A percentile compares a stretch with the other conserved stretches of the same genome.
phyloP scores from a whole-genome alignment of 2,329 filamentous ascomycete genomes.

The Xylaria sp. region DNA sequence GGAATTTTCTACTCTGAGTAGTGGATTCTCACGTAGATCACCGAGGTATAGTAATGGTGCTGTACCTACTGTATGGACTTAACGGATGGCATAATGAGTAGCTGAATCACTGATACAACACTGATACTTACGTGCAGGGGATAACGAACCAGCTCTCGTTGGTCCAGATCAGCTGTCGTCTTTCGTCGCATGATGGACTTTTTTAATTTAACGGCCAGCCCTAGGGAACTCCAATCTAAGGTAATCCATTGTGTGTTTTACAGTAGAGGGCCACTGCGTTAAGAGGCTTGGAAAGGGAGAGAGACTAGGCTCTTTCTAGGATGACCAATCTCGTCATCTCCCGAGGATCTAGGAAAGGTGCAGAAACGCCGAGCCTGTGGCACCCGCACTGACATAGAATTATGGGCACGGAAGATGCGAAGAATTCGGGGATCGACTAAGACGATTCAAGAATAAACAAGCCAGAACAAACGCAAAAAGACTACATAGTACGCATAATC shows the following conservation, averaged over 20 bases:
- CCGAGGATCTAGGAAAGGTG: slow-evolving; percentile 45
- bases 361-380: slow-evolving; percentile 48
- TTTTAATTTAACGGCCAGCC: slow-evolving; percentile 20
- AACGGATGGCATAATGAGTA: slow-evolving; percentile 25
- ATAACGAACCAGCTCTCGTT: slow-evolving; percentile 31
- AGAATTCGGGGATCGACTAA: not conserved
- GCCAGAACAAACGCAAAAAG: slow-evolving; percentile 28
- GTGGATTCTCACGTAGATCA: slow-evolving; percentile 41
- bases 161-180: slow-evolving; percentile 37
- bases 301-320: slow-evolving; percentile 11
- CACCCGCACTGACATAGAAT: slow-evolving; percentile 39
- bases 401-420: slow-evolving; percentile 34
- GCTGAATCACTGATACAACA: slow-evolving; percentile 31
- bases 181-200: slow-evolving; percentile 29
- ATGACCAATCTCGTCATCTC: slow-evolving; percentile 48
- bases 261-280: slow-evolving; percentile 6
- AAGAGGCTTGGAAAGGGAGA: slow-evolving; percentile 20
- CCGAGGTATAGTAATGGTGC: slow-evolving; percentile 2
- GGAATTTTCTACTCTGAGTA: slow-evolving; percentile 18
- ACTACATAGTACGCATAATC: slow-evolving; percentile 18
- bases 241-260: slow-evolving; percentile 17
- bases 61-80: not conserved
- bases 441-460: not conserved
- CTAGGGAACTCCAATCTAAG: slow-evolving; percentile 18
- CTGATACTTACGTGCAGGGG: slow-evolving; percentile 27